These are phyloP conservation scores for Pezizomycotina sp. DNA, from an alignment of 2,329 filamentous ascomycete genomes.

Conservation along the genomic window DNA sequence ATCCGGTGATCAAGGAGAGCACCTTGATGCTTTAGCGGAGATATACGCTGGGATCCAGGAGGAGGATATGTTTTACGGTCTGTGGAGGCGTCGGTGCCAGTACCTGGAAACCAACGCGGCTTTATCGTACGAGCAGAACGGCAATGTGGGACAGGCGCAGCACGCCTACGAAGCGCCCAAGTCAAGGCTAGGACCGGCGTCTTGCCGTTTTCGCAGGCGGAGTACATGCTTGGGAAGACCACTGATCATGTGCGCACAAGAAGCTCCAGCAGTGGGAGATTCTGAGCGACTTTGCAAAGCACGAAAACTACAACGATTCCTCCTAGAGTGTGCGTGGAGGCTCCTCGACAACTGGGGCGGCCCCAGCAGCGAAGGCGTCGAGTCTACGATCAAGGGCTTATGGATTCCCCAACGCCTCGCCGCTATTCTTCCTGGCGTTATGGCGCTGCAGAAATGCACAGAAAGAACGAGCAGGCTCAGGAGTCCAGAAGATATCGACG, in stretches of 20 bases:
- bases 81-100: constrained; percentile 84
- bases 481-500: constrained; percentile 89
- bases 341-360: constrained; percentile 90
- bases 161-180: constrained; percentile 89
- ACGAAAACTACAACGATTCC: constrained; percentile 95
- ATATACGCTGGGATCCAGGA: constrained; percentile 82
- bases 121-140: constrained; percentile 93
- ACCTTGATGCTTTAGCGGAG: constrained; percentile 87
- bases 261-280: constrained; percentile 99
- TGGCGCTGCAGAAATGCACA: constrained; percentile 90
- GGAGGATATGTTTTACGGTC: constrained; percentile 93
- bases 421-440: constrained; percentile 99
- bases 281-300: constrained; percentile 89
- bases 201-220: constrained; percentile 86
- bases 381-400: constrained; percentile 89
- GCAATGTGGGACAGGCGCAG: constrained; percentile 98
- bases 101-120: constrained; percentile 97
- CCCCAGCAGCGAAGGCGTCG: constrained; percentile 74
- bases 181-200: constrained; percentile 92
- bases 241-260: constrained; percentile 94
- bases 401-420: constrained; percentile 87
- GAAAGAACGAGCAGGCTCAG: constrained; percentile 59
- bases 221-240: constrained; percentile 99
- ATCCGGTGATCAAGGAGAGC: constrained; percentile 70
- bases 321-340: constrained; percentile 89